These are phyloP conservation scores for Zygosaccharomyces bailii DNA, from an alignment of 805 yeast genomes.

Conservation along the genomic window DNA sequence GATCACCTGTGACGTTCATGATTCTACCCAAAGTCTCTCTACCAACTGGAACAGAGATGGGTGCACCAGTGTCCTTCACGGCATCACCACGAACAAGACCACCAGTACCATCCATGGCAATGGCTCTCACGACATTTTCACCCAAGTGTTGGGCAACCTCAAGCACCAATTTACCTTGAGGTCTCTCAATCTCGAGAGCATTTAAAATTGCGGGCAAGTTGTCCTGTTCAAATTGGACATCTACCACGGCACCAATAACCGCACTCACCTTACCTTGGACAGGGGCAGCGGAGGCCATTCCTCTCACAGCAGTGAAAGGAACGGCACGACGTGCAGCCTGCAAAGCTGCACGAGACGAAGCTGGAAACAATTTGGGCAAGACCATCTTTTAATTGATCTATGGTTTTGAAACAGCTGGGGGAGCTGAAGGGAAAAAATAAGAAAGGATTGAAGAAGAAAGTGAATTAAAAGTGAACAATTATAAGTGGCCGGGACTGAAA, in stretches of 20 bases:
- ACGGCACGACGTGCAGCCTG: constrained; percentile 85
- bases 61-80: constrained; percentile 94
- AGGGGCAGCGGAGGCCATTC: constrained; percentile 42
- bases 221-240: constrained; percentile 97
- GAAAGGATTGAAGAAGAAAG: neutral
- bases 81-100: constrained; percentile 97
- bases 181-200: constrained; percentile 85
- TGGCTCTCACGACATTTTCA: constrained; percentile 99
- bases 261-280: constrained; percentile 93
- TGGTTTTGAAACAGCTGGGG: constrained; percentile 3
- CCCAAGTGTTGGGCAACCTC: constrained; percentile 99
- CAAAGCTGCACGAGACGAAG: constrained; percentile 79
- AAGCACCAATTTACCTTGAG: constrained; percentile 78
- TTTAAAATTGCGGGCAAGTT: constrained; percentile 95
- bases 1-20: constrained; percentile 97
- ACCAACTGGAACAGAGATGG: constrained; percentile 98
- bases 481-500: neutral
- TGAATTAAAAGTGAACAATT: neutral
- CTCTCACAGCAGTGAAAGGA: constrained; percentile 41
- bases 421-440: constrained; percentile 1
- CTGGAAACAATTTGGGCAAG: constrained; percentile 33
- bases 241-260: constrained; percentile 98
- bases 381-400: constrained; percentile 2
- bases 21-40: constrained; percentile 99
- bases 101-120: constrained; percentile 99